A percentile compares a stretch with the other conserved stretches of the same genome.
Conservation (phyloP, 768 basidiomycete species). For the Postia placenta region DNA sequence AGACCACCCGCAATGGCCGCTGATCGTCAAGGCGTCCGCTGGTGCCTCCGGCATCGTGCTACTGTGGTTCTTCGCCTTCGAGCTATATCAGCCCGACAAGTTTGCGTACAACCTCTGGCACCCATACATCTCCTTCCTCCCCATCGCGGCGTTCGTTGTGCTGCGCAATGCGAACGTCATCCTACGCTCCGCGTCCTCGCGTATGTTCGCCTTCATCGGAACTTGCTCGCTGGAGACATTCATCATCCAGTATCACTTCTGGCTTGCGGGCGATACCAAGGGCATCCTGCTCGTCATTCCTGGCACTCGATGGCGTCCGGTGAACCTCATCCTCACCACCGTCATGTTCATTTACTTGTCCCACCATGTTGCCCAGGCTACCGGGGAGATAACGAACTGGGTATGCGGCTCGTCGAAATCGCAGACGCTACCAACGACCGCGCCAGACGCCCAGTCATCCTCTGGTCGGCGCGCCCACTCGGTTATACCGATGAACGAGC, state of each 20-base stretch:
- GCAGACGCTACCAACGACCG: conserved; percentile 14
- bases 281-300: conserved; percentile 77
- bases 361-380: conserved; percentile 71
- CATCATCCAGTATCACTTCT: conserved; percentile 84
- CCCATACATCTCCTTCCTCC: conserved; percentile 74
- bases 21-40: conserved; percentile 41
- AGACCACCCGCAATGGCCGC: conserved; percentile 63
- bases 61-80: conserved; percentile 80
- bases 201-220: conserved; percentile 75
- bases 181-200: conserved; percentile 65
- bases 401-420: conserved; percentile 37
- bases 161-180: conserved; percentile 72
- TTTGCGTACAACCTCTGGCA: conserved; percentile 85
- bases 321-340: conserved; percentile 75
- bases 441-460: conserved; percentile 5
- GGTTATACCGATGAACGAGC: conserved; percentile 6
- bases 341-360: conserved; percentile 77
- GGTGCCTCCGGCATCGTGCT: conserved; percentile 48
- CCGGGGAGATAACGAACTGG: conserved; percentile 59
- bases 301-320: conserved; percentile 61
- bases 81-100: conserved; percentile 70
- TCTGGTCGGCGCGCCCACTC: background rate
- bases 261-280: conserved; percentile 81
- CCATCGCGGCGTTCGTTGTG: conserved; percentile 68
- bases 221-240: conserved; percentile 88